Base-by-base conservation (phyloP, 2,329 filamentous ascomycete genomes). In the Byssothecium circinans region DNA sequence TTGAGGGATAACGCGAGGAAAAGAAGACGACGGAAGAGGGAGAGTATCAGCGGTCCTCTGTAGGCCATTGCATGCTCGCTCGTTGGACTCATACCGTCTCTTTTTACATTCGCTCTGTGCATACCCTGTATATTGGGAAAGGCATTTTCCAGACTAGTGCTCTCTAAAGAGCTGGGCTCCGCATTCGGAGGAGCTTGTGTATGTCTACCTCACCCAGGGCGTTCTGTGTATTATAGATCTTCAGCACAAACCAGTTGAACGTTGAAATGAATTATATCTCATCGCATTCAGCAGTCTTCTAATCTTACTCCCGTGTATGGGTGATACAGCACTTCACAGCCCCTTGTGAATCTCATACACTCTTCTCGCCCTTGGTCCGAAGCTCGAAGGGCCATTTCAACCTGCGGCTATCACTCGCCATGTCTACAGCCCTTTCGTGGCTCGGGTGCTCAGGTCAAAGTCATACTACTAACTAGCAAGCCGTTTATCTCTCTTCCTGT, bases 1-100 rank as follows among this genome's bases (percentile, higher is more conserved):
- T 50, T 78, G 52, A 80, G 78, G 60, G 75, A 79, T 14, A 82
- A 81, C 50, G 86, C 83, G 27, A 74, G 87, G 52, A 82, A 81
- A 65, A 80, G 83, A 66, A 77, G 87, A 53, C 75, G 82, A 58
- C 76, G 83, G 43, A 81, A 79, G 68, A 72, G 84, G 47, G 78
- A 78, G 54, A 81, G 73, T 34, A 58, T 47, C 10, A 50, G 41
- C 29, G 38, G 38, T 36, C 19, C 35, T 5, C 19, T 22, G 18
- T 23, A 22, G 18, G 8, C 17, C 19, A 32, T 12, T 32, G 14
- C 5, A 32, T n/a, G 17, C 10, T 14, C 35, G 22, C 6, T n/a
- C 23, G 10, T 25, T 25, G 23, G 10, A 6, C 6, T 25, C 10
- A 5, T 25, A 5, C 6, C 10, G 6, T 25, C 10, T n/a, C 29